Evolutionary conservation across 805 yeast genomes (phyloP), one percentile per base, ranked within the genome.

Genomic region (Diddensiella transvaalensis): DNA sequence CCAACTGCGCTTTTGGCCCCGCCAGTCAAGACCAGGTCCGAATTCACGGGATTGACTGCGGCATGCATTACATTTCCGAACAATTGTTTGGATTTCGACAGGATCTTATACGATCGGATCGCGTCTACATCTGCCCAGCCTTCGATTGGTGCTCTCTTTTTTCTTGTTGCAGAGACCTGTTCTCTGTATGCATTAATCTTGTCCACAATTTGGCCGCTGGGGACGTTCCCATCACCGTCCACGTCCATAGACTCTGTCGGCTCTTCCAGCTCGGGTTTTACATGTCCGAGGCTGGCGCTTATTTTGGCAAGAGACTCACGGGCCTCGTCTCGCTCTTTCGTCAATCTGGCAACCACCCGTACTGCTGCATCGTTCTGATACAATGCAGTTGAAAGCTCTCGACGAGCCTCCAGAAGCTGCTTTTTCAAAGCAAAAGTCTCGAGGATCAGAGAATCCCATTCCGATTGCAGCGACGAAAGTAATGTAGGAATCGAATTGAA

Each of bases 351-450:
- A 0, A 91, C 95, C 1, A 90, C 96, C 48, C 90, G 71, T 2
- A 85, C 81, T 2, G 96, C 95, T 0, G 97, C 96, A 63, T 90
- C 98, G 54, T 86, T 86, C 60, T 83, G 84, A 59, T 88, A 90
- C 36, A 89, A 68, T 0, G 96, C 83, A 1, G 84, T 69, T 24
- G 93, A 82, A 42, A 90, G 69, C 58, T 88, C 91, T 56, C 85
- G 79, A 50, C 84, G 76, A 1, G 89, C 74, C 21, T 72, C 70
- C 44, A 74, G 77, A 33, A 89, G 71, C 56, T 85, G 88, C 61
- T 86, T 85, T 51, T 93, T 74, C 53, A 90, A 69, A 35, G 81
- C 77, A 60, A 87, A 88, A 18, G 85, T 74, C 60, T 91, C 97
- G 44, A 90, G 69, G 23, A 91, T 86, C 39, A 87, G 63, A 0